These are phyloP conservation scores for Candida ficus DNA, from an alignment of 805 yeast genomes.

Conservation along the genomic window DNA sequence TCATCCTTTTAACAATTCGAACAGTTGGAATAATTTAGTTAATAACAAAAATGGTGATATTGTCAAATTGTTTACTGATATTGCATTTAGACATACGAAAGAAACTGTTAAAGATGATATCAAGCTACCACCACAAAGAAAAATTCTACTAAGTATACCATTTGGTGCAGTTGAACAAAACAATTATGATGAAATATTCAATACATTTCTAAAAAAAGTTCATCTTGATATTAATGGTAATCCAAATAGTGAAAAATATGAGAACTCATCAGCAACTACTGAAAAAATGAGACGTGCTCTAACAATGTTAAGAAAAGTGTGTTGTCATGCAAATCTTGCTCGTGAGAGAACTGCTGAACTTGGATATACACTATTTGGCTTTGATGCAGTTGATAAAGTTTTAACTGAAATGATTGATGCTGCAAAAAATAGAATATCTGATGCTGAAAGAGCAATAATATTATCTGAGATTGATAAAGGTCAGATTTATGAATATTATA, in stretches of 20 bases:
- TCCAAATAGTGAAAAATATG: conserved; percentile 45
- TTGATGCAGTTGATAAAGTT: conserved; percentile 61
- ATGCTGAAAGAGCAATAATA: conserved; percentile 44
- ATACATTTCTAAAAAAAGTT: conserved; percentile 53
- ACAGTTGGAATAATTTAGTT: conserved; percentile 15
- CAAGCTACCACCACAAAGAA: conserved; percentile 68
- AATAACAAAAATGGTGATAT: conserved; percentile 31
- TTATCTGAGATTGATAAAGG: conserved; percentile 54
- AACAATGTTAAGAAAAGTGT: conserved; percentile 62
- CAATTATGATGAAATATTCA: conserved; percentile 62
- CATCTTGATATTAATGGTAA: conserved; percentile 43
- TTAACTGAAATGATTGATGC: conserved; percentile 57
- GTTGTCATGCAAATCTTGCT: conserved; percentile 67
- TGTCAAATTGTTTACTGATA: conserved; percentile 42
- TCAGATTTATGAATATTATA: conserved; percentile 56
- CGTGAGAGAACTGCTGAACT: conserved; percentile 4
- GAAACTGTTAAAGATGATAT: conserved; percentile 76
- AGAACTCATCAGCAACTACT: conserved; percentile 35
- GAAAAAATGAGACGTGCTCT: conserved; percentile 65
- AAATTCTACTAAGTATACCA: conserved; percentile 65
- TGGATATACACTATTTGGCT: conserved; percentile 4
- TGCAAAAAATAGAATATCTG: conserved; percentile 44
- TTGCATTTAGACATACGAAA: conserved; percentile 79
- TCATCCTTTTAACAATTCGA: conserved; percentile 52
- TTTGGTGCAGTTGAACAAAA: conserved; percentile 83